Evolutionary conservation across 768 basidiomycete species (phyloP).

Genomic region (Lyophyllum atratum): DNA sequence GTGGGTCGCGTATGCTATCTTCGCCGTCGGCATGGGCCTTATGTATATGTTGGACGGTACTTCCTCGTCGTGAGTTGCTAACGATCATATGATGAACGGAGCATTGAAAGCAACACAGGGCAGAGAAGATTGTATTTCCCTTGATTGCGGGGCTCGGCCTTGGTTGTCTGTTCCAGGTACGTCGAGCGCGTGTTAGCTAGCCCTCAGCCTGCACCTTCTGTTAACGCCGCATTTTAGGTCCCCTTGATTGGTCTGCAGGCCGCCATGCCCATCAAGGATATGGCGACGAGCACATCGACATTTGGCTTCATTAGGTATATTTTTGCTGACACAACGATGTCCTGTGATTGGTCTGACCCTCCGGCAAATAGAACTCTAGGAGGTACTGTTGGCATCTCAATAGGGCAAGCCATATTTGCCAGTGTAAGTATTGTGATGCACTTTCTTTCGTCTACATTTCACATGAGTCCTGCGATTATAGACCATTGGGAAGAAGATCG

Average conservation of each 20-base stretch:
- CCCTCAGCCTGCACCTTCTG: not conserved
- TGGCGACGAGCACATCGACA: constrained; percentile 78
- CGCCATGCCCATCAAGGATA: constrained; percentile 85
- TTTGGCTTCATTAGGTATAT: constrained; percentile 69
- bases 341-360: constrained; percentile 5
- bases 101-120: constrained; percentile 38
- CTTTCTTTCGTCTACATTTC: constrained; percentile 1
- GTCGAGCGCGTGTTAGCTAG: constrained; percentile 10
- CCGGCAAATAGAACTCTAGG: constrained; percentile 55
- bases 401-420: constrained; percentile 72
- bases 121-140: constrained; percentile 62
- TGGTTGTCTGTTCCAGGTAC: constrained; percentile 65
- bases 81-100: not conserved
- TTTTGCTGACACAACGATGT: not conserved
- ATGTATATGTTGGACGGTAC: constrained; percentile 67
- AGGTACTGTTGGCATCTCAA: constrained; percentile 73
- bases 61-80: constrained; percentile 48
- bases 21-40: constrained; percentile 68
- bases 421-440: constrained; percentile 40
- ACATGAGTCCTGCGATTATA: constrained; percentile 12
- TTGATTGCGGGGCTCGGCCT: constrained; percentile 67
- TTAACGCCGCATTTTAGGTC: constrained; percentile 36
- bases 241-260: constrained; percentile 80
- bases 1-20: constrained; percentile 59
- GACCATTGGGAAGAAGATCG: constrained; percentile 40